Conservation (phyloP, 805 yeast species). For the Wickerhamomyces rabaulensis region DNA sequence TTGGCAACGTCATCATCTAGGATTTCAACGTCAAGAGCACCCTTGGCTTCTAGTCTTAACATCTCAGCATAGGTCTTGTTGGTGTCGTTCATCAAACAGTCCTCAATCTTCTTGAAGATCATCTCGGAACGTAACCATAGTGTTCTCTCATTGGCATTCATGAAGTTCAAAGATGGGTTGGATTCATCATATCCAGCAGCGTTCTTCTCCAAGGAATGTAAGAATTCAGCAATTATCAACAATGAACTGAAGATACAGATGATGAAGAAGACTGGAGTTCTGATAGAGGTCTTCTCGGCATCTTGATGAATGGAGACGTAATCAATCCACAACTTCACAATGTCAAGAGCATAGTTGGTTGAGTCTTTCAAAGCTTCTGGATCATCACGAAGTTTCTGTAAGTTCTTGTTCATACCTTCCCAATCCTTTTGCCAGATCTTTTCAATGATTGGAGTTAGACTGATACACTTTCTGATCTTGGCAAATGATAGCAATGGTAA, state of each 20-base stretch:
- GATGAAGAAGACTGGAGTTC: slow-evolving; percentile 73
- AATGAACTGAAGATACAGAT: slow-evolving; percentile 64
- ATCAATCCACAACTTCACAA: slow-evolving; percentile 67
- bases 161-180: slow-evolving; percentile 13
- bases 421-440: slow-evolving; percentile 64
- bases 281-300: slow-evolving; percentile 59
- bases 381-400: slow-evolving; percentile 44
- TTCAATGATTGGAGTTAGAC: slow-evolving; percentile 55
- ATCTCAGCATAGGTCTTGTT: slow-evolving; percentile 55
- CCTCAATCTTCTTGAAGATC: slow-evolving; percentile 55
- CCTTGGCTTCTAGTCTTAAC: slow-evolving; percentile 52
- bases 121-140: slow-evolving; percentile 62
- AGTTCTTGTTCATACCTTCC: slow-evolving; percentile 53
- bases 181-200: slow-evolving; percentile 31
- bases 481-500: slow-evolving; percentile 64
- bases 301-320: slow-evolving; percentile 61
- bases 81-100: slow-evolving; percentile 44
- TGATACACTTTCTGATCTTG: slow-evolving; percentile 58
- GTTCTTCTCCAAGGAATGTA: slow-evolving; percentile 52
- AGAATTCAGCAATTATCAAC: slow-evolving; percentile 56
- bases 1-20: slow-evolving; percentile 46
- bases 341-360: slow-evolving; percentile 49
- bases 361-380: slow-evolving; percentile 64
- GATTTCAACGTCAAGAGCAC: slow-evolving; percentile 49
- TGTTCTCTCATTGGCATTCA: slow-evolving; percentile 49